Evolutionary conservation across 306 rosid genomes (phyloP).

Genomic region (Morella rubra): DNA sequence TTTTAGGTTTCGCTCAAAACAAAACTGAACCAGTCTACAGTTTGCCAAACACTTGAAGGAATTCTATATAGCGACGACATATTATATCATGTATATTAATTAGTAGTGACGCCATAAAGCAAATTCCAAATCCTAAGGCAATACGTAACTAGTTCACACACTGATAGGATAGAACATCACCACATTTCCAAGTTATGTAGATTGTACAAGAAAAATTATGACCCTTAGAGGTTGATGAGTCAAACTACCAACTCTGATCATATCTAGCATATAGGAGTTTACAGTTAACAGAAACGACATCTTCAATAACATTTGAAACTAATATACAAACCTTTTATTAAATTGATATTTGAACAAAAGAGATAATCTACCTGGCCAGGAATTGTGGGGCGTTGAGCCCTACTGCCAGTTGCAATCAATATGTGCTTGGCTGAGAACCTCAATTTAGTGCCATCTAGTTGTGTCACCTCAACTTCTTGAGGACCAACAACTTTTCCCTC

Average conservation of each 20-base stretch:
- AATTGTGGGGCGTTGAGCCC: conserved; percentile 74
- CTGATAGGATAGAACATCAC: not conserved
- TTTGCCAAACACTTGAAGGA: not conserved
- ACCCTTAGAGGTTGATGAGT: not conserved
- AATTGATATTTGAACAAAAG: conserved; percentile 6
- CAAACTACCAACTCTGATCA: not conserved
- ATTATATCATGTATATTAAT: not conserved
- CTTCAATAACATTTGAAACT: not conserved
- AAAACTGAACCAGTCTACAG: not conserved
- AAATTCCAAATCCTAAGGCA: not conserved
- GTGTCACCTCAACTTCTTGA: conserved; percentile 95
- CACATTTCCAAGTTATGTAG: not conserved
- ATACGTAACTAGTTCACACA: not conserved
- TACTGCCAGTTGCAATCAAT: conserved; percentile 88
- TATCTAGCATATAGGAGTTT: not conserved
- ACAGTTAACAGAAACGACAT: conserved; percentile 7
- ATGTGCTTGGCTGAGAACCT: conserved; percentile 90
- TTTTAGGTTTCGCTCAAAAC: not conserved
- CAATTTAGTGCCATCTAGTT: conserved; percentile 94
- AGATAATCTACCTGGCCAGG: conserved; percentile 73
- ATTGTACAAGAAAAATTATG: not conserved
- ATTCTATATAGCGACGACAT: not conserved
- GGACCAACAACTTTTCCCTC: conserved; percentile 91
- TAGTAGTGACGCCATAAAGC: not conserved
- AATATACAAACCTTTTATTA: not conserved